A percentile compares a stretch with the other conserved stretches of the same genome.
Evolutionary conservation across 2,329 filamentous ascomycete species (phyloP).

Genomic region (Cytospora schulzeri): DNA sequence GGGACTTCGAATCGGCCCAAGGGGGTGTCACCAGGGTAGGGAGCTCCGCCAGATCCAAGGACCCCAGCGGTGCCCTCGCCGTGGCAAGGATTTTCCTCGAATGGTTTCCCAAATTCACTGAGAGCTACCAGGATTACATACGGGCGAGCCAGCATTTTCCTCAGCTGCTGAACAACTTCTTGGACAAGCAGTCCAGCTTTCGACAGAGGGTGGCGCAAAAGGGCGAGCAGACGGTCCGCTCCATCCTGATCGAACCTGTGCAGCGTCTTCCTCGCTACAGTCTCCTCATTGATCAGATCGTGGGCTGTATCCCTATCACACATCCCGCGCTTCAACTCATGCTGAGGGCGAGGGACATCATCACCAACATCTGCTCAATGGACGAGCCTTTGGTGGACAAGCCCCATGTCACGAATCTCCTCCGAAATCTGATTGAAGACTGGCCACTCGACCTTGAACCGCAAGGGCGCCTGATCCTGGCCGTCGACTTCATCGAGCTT

Average conservation of each 20-base stretch:
- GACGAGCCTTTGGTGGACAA: conserved; percentile 72
- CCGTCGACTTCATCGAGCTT: conserved; percentile 78
- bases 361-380: conserved; percentile 95
- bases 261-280: conserved; percentile 94
- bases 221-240: conserved; percentile 88
- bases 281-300: conserved; percentile 93
- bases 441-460: conserved; percentile 76
- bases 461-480: conserved; percentile 76
- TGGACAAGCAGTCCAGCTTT: conserved; percentile 81
- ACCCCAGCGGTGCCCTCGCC: conserved; percentile 75
- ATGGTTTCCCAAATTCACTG: conserved; percentile 91
- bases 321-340: conserved; percentile 83
- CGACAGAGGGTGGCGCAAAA: conserved; percentile 77
- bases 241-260: conserved; percentile 92
- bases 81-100: conserved; percentile 82
- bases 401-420: conserved; percentile 70
- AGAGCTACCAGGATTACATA: conserved; percentile 93
- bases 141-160: conserved; percentile 86
- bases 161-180: conserved; percentile 74
- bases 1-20: conserved; percentile 67
- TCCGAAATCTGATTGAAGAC: conserved; percentile 74
- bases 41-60: conserved; percentile 54
- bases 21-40: conserved; percentile 47
- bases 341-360: conserved; percentile 87
- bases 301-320: conserved; percentile 79